These are phyloP conservation scores for Rosa multiflora DNA, from an alignment of 306 rosid genomes.

Conservation along the genomic window DNA sequence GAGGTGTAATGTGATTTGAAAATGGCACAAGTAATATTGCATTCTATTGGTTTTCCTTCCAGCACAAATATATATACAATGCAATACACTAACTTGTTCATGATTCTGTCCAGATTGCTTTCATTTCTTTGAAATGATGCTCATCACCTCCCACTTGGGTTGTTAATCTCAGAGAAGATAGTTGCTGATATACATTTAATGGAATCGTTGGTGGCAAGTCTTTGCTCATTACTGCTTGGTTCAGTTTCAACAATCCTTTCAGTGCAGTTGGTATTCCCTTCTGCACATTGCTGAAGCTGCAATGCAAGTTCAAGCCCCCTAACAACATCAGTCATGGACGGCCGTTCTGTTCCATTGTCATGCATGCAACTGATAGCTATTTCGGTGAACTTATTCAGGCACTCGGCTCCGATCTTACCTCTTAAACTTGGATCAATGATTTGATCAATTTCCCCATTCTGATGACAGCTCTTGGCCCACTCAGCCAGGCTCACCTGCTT, in stretches of 20 bases:
- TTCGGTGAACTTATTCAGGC: slow-evolving; percentile 16
- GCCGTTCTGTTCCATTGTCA: slow-evolving; percentile 24
- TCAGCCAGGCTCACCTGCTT: slow-evolving; percentile 30
- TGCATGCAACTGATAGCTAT: slow-evolving; percentile 12
- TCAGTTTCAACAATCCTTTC: neutral
- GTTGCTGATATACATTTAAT: neutral
- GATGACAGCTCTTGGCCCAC: slow-evolving; percentile 36
- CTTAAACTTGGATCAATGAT: slow-evolving; percentile 23
- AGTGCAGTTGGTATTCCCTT: neutral
- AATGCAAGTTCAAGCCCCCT: slow-evolving; percentile 25
- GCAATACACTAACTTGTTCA: neutral
- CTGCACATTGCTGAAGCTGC: slow-evolving; percentile 10
- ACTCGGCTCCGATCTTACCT: slow-evolving; percentile 16
- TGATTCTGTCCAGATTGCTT: too few species aligned
- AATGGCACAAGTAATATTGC: too few species aligned
- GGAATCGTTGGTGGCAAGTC: neutral
- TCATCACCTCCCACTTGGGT: neutral
- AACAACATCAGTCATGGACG: slow-evolving; percentile 27
- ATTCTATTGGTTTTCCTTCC: too few species aligned
- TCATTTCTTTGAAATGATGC: too few species aligned
- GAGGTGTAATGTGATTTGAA: too few species aligned
- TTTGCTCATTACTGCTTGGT: neutral
- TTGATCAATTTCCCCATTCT: neutral
- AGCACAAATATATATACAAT: neutral
- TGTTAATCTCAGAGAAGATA: neutral